Evolutionary conservation across 2,329 filamentous ascomycete genomes (phyloP), one percentile per base, ranked within the genome.

Genomic region (Trematosphaeria pertusa): DNA sequence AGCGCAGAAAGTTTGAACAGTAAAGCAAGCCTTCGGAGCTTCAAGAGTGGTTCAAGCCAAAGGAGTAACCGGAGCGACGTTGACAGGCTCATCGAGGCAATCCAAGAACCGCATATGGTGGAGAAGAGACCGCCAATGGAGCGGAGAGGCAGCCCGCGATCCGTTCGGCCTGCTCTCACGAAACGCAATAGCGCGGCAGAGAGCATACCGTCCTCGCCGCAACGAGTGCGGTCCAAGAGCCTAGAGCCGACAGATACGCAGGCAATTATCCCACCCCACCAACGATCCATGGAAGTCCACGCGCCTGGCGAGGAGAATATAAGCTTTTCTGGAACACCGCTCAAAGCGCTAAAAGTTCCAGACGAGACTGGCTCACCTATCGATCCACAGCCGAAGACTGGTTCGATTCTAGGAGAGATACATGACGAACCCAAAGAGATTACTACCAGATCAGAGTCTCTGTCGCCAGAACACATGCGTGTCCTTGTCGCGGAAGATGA

Each of bases 401-500:
- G 68, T 2, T 46, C 43, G 0, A 58, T 72, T 1, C 37, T 71
- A 1, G 68, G 67, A 11, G 67, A 71, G 42, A 43, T 71, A 5
- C 31, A 53, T 9, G 58, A 60, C 22, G 50, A 58, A 17, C 53
- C 61, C 14, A 30, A 48, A 14, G 14, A 60, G 6, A 41, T 48
- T 6, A 19, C 42, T 10, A 26, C 53, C 3, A 31, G 31, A n/a
- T 35, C 60, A 12, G 52, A 58, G 20, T 42, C 53, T 5, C 31
- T 59, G 5, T 54, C 61, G n/a, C 56, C 73, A 1, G 70, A 78
- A 2, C 71, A 81, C 28, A 75, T 91, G 54, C 78, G 81, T 14
- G 84, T 95, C 2, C 77, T 96, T 17, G 84, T 96, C 26, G 91
- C 91, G 0, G 91, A 96, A 64, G 91, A 96, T 57, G 91, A 96